Base-by-base conservation (phyloP, 1,284 basidiomycete species). In the Austroboletus rostrupii region DNA sequence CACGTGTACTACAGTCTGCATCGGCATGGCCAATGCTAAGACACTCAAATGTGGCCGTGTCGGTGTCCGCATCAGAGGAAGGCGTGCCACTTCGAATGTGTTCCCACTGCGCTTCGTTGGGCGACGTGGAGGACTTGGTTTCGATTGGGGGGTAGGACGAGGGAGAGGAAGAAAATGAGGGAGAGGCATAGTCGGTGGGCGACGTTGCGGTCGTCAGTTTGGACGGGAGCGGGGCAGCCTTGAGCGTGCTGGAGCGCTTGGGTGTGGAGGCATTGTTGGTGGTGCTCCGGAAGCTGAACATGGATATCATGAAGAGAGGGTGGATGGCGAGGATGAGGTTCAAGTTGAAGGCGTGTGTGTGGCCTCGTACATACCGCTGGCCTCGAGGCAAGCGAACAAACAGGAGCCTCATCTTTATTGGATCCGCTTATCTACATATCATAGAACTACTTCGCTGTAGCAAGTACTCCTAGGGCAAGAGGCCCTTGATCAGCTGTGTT, bases 81-180 rank as follows among this genome's bases (percentile, higher is more conserved):
- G 55, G 49, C 7, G 61, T 31, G 0, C 50, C 61, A 3, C 9
- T 33, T 14, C 53, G 61, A 32, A 62, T 35, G 35, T 62, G 53
- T 17, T 66, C 62, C 64, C 64, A 66, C 35, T 56, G 61, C 1
- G 48, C 5, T 9, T 66, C 62, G 11, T 53, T 47, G 9, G 36
- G 20, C 17, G 36, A 19, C 36, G 4, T 19, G 7, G 36, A 17
- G 3, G 17, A 37, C 14, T 19, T 17, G 12, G 52, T 29, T 56
- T 52, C 6, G 47, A 29, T 28, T 7, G 33, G 33, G 14, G 33
- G 33, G 14, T 14, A n/a, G 14, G 13, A n/a, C 7, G 33, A 35
- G 7, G 33, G 16, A 3, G 12, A 13, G 32, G 23, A 23, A 23
- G 23, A 23, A 7, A 23, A 23, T 7, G 23, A 23, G 23, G 23